Conservation (phyloP, 805 yeast genomes). For the Saccharomycopsis fodiens region DNA sequence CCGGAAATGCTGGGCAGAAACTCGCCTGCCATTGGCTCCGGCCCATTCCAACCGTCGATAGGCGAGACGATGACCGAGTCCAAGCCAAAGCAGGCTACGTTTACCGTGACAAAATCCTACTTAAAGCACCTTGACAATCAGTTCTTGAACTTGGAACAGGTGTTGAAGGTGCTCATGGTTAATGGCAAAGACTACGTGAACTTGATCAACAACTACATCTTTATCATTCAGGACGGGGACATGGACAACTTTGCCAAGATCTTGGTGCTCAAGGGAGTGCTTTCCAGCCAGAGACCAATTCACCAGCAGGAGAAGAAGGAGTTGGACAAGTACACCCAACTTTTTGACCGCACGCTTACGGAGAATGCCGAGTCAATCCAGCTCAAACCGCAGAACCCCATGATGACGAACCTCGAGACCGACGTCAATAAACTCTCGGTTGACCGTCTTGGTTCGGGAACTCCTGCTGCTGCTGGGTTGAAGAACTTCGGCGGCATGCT, state of each 20-base stretch:
- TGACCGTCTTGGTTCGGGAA: neutral
- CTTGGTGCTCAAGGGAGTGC: conserved; percentile 53
- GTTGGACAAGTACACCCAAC: conserved; percentile 31
- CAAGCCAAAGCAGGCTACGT: conserved; percentile 1
- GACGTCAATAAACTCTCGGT: conserved; percentile 5
- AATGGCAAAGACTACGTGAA: conserved; percentile 58
- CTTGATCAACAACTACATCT: conserved; percentile 58
- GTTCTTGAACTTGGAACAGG: conserved; percentile 42
- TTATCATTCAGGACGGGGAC: conserved; percentile 57
- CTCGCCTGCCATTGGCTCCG: neutral
- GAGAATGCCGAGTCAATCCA: conserved; percentile 7
- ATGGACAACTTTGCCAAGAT: conserved; percentile 57
- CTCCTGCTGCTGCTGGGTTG: conserved; percentile 20
- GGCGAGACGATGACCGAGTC: neutral
- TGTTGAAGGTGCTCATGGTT: conserved; percentile 63
- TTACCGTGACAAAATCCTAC: conserved; percentile 26
- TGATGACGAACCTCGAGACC: neutral
- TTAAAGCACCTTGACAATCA: conserved; percentile 37
- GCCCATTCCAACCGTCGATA: neutral
- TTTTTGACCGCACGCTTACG: conserved; percentile 31
- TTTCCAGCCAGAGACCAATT: conserved; percentile 24
- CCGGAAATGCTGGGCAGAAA: conserved; percentile 15
- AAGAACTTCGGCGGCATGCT: conserved; percentile 16
- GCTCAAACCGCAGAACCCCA: neutral
- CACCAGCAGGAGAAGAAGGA: conserved; percentile 31